phyloP scores from a whole-genome alignment of 1,284 basidiomycete genomes.

The Cryptococcus sp. region DNA sequence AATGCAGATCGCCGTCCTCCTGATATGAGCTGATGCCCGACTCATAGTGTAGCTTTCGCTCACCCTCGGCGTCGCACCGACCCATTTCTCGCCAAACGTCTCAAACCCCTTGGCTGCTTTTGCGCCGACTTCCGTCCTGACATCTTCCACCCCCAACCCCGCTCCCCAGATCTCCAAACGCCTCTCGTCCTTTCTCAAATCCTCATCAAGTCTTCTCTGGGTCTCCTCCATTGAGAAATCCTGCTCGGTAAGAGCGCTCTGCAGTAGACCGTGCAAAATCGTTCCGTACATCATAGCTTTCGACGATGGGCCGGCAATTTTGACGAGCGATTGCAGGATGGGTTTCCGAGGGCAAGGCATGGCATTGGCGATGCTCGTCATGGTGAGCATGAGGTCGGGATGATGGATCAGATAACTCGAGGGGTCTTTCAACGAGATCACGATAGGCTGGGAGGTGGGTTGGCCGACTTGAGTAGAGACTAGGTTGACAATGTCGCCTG shows the following conservation, averaged over 20 bases:
- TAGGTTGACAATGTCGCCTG: conserved; percentile 73
- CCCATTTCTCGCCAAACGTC: conserved; percentile 40
- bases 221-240: conserved; percentile 30
- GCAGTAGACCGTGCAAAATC: conserved; percentile 82
- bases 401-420: conserved; percentile 62
- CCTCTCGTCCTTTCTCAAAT: conserved; percentile 34
- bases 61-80: conserved; percentile 27
- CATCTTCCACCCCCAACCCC: conserved; percentile 39
- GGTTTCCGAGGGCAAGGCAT: conserved; percentile 76
- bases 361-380: conserved; percentile 76
- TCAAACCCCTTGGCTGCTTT: conserved; percentile 39
- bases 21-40: conserved; percentile 6
- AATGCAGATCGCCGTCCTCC: conserved; percentile 55
- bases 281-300: conserved; percentile 73
- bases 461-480: conserved; percentile 48
- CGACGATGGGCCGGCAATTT: conserved; percentile 49
- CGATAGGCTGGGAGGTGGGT: conserved; percentile 15
- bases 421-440: conserved; percentile 37
- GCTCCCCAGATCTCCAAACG: conserved; percentile 44
- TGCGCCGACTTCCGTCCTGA: conserved; percentile 37
- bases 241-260: conserved; percentile 57
- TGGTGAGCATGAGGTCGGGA: conserved; percentile 82
- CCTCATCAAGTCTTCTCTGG: conserved; percentile 25
- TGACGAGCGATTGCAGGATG: conserved; percentile 60
- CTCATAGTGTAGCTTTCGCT: conserved; percentile 8